A percentile compares a stretch with the other conserved stretches of the same genome.
Evolutionary conservation across 306 rosid species (phyloP).

Genomic region (Cercis canadensis): DNA sequence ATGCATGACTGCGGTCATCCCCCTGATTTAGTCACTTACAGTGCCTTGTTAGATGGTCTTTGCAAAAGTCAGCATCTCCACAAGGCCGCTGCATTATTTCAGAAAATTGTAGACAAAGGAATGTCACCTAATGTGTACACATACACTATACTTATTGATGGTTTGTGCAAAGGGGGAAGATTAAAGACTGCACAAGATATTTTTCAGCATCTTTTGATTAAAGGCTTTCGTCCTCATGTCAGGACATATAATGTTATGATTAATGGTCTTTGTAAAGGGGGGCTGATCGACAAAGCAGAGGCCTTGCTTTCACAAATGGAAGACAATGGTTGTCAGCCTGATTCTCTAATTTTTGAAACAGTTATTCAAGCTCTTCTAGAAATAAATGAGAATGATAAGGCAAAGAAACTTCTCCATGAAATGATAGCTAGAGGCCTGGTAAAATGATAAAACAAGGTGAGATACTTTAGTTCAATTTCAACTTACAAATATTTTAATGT

Average conservation of each 20-base stretch:
- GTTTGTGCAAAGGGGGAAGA: constrained; percentile 25
- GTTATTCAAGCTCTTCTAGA: neutral
- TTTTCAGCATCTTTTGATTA: constrained; percentile 24
- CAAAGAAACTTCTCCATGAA: constrained; percentile 26
- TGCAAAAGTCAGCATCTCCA: constrained; percentile 23
- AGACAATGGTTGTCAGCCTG: neutral
- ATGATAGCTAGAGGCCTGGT: constrained; percentile 22
- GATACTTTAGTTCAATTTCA: neutral
- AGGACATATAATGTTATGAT: constrained; percentile 10
- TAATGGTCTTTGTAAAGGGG: constrained; percentile 1
- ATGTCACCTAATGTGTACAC: neutral
- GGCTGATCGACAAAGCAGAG: constrained; percentile 15
- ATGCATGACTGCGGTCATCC: constrained; percentile 34
- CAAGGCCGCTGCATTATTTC: constrained; percentile 33
- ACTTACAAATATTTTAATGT: neutral
- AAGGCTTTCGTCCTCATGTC: neutral
- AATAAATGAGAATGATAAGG: neutral
- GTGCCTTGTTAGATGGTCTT: constrained; percentile 37
- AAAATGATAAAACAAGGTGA: constrained; percentile 18
- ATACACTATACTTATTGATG: constrained; percentile 23
- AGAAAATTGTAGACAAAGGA: neutral
- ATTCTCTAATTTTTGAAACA: neutral
- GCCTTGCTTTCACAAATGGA: neutral
- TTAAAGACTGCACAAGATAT: neutral
- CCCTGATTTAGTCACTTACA: constrained; percentile 43